These are phyloP conservation scores for Calocybe cyanea DNA, from an alignment of 768 basidiomycete species.

Conservation along the genomic window DNA sequence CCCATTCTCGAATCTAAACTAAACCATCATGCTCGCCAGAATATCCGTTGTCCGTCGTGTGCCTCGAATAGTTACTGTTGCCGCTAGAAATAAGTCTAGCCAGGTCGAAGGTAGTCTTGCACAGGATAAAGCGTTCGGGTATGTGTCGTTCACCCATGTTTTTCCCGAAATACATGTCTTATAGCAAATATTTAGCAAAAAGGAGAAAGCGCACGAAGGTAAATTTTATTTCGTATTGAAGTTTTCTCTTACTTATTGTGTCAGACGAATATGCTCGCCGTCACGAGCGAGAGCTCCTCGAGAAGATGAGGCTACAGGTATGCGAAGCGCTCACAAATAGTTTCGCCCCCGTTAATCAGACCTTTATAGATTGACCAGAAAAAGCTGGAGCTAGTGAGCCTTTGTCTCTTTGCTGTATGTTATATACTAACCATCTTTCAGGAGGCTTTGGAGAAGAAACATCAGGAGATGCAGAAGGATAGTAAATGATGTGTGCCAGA, in stretches of 20 bases:
- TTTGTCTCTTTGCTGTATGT: not conserved
- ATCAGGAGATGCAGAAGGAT: constrained; percentile 21
- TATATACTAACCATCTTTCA: constrained; percentile 7
- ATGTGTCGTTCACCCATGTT: constrained; percentile 13
- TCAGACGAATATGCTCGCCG: constrained; percentile 62
- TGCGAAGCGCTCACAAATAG: constrained; percentile 10
- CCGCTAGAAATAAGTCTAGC: constrained; percentile 37
- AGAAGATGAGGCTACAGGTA: constrained; percentile 58
- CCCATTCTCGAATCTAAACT: constrained; percentile 13
- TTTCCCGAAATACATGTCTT: constrained; percentile 18
- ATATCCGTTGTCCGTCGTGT: constrained; percentile 38
- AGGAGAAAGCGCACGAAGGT: constrained; percentile 68
- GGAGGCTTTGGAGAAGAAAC: constrained; percentile 21
- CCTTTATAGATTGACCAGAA: constrained; percentile 29
- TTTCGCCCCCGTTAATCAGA: not conserved
- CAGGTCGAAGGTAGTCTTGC: constrained; percentile 55
- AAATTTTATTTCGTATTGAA: not conserved
- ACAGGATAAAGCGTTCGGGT: constrained; percentile 62
- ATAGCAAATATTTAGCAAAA: constrained; percentile 43
- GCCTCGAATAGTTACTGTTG: constrained; percentile 31
- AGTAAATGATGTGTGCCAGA: constrained; percentile 4
- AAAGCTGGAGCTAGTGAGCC: constrained; percentile 30
- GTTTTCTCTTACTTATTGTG: constrained; percentile 1
- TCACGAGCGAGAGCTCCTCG: constrained; percentile 54
- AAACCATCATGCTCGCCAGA: constrained; percentile 39